phyloP scores from a whole-genome alignment of 306 rosid species.

The Morella rubra region DNA sequence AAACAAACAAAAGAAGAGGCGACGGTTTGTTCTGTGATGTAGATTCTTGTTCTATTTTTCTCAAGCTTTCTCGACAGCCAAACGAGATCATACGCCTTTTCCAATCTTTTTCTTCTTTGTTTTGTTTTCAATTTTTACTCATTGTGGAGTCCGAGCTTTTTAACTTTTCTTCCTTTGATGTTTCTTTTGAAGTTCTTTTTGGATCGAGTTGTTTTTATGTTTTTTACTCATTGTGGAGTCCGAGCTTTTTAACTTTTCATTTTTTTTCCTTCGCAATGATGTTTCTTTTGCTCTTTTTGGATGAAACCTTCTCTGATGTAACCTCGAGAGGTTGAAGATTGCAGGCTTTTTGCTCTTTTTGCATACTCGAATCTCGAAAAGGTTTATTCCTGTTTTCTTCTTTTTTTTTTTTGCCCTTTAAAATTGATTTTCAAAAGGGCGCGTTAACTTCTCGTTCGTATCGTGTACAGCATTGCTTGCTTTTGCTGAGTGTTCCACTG shows the following conservation, averaged over 20 bases:
- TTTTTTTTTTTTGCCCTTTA: slow-evolving; percentile 34
- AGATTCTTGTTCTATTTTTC: slow-evolving; percentile 14
- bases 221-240: neutral
- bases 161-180: slow-evolving; percentile 3
- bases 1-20: neutral
- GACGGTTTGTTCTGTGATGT: neutral
- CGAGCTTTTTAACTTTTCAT: neutral
- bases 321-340: slow-evolving; percentile 47
- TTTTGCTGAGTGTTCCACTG: slow-evolving; percentile 22
- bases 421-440: slow-evolving; percentile 2
- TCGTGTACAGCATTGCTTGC: slow-evolving; percentile 36
- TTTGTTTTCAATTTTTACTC: neutral
- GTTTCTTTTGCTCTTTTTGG: slow-evolving; percentile 44
- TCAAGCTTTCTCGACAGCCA: slow-evolving; percentile 25
- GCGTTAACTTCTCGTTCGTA: slow-evolving; percentile 12
- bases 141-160: neutral
- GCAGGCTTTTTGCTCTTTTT: slow-evolving; percentile 40
- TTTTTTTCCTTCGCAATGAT: slow-evolving; percentile 24
- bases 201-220: neutral
- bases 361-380: slow-evolving; percentile 41
- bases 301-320: too few species aligned
- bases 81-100: neutral
- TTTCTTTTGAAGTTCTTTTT: slow-evolving; percentile 42
- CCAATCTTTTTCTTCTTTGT: neutral
- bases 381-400: slow-evolving; percentile 31